Conservation (phyloP, 192 early-diverging fungal species). For the Linnemannia zychae region DNA sequence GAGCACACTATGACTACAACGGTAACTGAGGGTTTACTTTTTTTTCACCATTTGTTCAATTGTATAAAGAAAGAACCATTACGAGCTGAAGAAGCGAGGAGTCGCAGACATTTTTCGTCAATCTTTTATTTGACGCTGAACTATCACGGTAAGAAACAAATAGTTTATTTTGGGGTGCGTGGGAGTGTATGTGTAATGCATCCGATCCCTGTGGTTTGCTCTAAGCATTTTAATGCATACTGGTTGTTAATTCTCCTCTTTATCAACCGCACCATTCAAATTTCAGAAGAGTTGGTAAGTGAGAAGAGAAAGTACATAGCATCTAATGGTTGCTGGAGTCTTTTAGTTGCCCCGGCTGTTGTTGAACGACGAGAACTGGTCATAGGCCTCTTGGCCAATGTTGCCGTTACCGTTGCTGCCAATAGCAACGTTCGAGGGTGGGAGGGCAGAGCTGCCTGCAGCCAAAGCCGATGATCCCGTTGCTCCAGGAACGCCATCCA, state of each 20-base stretch:
- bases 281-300: not conserved
- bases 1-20: conserved; percentile 30
- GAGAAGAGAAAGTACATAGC: not conserved
- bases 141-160: not conserved
- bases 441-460: conserved; percentile 46
- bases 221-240: not conserved
- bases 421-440: conserved; percentile 28
- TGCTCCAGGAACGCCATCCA: conserved; percentile 36
- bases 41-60: not conserved
- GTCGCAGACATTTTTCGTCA: no score
- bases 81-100: no score
- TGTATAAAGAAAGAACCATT: not conserved
- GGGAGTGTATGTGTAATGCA: not conserved
- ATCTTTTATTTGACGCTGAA: not conserved
- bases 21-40: conserved; percentile 14
- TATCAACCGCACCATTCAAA: not conserved
- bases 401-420: conserved; percentile 32
- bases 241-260: not conserved
- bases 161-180: not conserved
- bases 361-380: conserved; percentile 32
- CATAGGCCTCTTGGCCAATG: conserved; percentile 44
- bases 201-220: not conserved
- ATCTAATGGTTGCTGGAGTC: not conserved
- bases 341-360: conserved; percentile 30
- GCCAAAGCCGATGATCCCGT: conserved; percentile 51